Conservation (phyloP, 2,329 filamentous ascomycete genomes). For the Talaromyces sp. region DNA sequence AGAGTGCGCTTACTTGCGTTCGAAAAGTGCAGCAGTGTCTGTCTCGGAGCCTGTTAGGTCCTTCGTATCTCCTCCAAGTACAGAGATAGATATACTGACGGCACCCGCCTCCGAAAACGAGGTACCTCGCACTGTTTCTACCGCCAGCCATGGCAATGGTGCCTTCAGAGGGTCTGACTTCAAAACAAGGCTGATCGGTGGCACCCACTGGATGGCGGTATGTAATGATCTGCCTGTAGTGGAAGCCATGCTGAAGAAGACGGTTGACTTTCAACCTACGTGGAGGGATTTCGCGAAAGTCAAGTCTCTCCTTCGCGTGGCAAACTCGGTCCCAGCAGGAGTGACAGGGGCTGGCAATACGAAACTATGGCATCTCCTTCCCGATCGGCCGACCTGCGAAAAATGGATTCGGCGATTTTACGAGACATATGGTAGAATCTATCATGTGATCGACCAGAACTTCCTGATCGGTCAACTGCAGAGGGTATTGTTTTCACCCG, state of each 20-base stretch:
- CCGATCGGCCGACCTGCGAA: background rate
- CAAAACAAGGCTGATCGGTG: background rate
- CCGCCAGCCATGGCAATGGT: background rate
- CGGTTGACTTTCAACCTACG: background rate
- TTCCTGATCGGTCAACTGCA: background rate
- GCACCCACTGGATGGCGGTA: background rate
- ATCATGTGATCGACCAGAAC: background rate
- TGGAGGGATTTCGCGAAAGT: background rate
- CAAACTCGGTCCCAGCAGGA: background rate
- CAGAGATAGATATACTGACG: background rate
- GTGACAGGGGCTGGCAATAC: background rate
- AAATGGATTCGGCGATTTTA: background rate
- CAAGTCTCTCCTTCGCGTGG: background rate
- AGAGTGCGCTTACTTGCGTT: background rate
- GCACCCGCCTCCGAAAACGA: background rate
- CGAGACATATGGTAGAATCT: conserved; percentile 4
- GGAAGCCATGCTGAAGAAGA: background rate
- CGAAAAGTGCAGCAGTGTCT: background rate
- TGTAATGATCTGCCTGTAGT: background rate
- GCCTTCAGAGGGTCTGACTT: background rate
- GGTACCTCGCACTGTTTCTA: background rate
- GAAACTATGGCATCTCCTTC: background rate
- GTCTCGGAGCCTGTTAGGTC: background rate
- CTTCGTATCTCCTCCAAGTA: background rate
- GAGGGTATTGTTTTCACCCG: background rate